A percentile compares a stretch with the other conserved stretches of the same genome.
phyloP scores from a whole-genome alignment of 768 basidiomycete genomes.

The Naganishia antarctica region DNA sequence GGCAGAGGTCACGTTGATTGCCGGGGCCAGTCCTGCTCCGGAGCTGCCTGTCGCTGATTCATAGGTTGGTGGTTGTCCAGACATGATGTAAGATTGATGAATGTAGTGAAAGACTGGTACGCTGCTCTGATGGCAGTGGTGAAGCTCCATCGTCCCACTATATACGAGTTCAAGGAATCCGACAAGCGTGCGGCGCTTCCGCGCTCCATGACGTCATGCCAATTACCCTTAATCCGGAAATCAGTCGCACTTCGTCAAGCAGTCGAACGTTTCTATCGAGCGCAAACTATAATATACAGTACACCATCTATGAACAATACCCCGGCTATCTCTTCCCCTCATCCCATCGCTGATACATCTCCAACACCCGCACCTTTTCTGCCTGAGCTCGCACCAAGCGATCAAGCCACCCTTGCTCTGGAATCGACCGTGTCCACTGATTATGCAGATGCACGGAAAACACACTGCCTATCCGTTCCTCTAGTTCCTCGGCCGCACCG shows the following conservation, averaged over 20 bases:
- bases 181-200: too few relatives aligned
- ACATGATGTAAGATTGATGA: conserved; percentile 11
- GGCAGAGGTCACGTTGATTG: conserved; percentile 6
- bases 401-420: conserved; percentile 78
- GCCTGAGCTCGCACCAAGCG: conserved; percentile 56
- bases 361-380: conserved; percentile 35
- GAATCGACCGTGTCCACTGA: conserved; percentile 87
- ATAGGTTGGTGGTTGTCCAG: conserved; percentile 22
- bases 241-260: too few relatives aligned
- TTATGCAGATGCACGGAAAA: conserved; percentile 92
- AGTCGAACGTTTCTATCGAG: too few relatives aligned
- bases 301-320: not conserved
- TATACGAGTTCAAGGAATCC: not conserved
- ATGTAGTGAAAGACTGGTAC: not conserved
- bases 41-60: conserved; percentile 16
- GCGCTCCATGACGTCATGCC: too few relatives aligned
- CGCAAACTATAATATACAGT: not conserved
- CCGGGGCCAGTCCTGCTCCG: not conserved
- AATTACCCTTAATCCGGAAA: too few relatives aligned
- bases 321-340: not conserved
- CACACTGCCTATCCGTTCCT: conserved; percentile 56
- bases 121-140: too few relatives aligned
- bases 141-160: too few relatives aligned
- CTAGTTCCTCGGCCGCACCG: conserved; percentile 55
- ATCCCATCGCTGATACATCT: conserved; percentile 30